Base-by-base conservation (phyloP, 2,329 filamentous ascomycete genomes). In the Chrysosporium keratinophilum region DNA sequence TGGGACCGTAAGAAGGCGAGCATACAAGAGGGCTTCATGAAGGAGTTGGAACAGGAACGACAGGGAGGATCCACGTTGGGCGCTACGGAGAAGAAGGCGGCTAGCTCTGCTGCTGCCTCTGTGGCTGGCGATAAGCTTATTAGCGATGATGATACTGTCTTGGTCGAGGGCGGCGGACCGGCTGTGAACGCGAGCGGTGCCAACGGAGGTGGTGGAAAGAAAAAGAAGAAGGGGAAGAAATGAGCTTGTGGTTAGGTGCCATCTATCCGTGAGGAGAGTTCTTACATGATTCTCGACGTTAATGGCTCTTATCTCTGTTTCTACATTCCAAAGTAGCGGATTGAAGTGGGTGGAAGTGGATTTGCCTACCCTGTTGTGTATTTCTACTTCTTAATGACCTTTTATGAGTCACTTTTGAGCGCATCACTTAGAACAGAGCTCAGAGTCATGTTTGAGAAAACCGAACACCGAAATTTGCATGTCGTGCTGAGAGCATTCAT, bases 1-100 rank as follows among this genome's bases (percentile, higher is more conserved):
- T 98, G 93, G 93, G 87, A 88, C 67, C 87, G 87, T 76, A 86
- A 85, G 66, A 81, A 83, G 62, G 78, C 81, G 44, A 78, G 78
- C 58, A 89, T 94, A 60, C 78, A 85, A 68, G 77, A 80, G 51
- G 84, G 83, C 12, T 89, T 93, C 63, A 84, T 94, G 80, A 88
- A 86, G 71, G 89, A 96, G 74, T 75, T 95, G 46, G 85, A 71
- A 52, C 62, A 58, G 17, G 63, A 65, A 48, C 49, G 35, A 17
- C 55, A 23, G 28, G 31, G 31, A 31, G 15, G 15, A 42, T 31
- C 47, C 17, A 40, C 33, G n/a, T 34, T 31, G 23, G 23, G n/a
- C 17, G 17, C 31, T 14, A 50, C 34, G 11, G 39, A 44, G 45
- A 58, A 60, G 40, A 54, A 57, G 47, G 33, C 47, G 63, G 59